phyloP scores from a whole-genome alignment of 306 rosid species.

The Fragaria iinumae region DNA sequence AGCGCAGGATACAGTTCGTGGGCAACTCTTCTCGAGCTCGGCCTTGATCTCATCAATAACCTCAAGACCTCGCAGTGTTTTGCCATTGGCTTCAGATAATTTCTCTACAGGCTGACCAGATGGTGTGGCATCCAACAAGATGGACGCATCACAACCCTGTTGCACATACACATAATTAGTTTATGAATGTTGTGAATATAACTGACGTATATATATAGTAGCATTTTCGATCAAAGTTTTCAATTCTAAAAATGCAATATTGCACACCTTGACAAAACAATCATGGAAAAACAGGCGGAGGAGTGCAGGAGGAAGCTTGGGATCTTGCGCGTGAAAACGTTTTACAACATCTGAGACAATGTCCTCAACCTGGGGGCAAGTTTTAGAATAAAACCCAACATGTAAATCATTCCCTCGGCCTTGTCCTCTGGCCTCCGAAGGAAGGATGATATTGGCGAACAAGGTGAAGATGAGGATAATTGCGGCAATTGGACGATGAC shows the following conservation, averaged over 20 bases:
- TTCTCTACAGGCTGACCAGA: constrained; percentile 47
- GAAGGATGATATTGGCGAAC: neutral
- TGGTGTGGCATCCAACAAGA: constrained; percentile 49
- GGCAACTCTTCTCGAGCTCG: constrained; percentile 49
- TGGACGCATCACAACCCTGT: constrained; percentile 82
- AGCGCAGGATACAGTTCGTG: constrained; percentile 59
- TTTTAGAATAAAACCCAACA: constrained; percentile 32
- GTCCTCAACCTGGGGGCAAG: constrained; percentile 50
- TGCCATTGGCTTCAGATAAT: constrained; percentile 35
- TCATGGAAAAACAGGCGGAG: constrained; percentile 38
- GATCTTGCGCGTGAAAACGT: constrained; percentile 11
- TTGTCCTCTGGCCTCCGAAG: neutral
- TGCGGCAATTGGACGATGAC: neutral
- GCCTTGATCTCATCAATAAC: constrained; percentile 54
- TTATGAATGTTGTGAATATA: too few species aligned
- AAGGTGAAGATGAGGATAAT: constrained; percentile 14
- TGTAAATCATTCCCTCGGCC: neutral
- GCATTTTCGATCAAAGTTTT: too few species aligned
- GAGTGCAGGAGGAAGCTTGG: constrained; percentile 29
- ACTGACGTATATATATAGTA: too few species aligned
- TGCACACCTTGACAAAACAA: constrained; percentile 4
- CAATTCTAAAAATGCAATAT: neutral
- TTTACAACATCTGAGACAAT: constrained; percentile 25
- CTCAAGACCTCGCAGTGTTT: constrained; percentile 42
- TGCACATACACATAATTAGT: neutral